These are phyloP conservation scores for Ophiostoma sp. DNA, from an alignment of 2,329 filamentous ascomycete genomes.

Conservation along the genomic window DNA sequence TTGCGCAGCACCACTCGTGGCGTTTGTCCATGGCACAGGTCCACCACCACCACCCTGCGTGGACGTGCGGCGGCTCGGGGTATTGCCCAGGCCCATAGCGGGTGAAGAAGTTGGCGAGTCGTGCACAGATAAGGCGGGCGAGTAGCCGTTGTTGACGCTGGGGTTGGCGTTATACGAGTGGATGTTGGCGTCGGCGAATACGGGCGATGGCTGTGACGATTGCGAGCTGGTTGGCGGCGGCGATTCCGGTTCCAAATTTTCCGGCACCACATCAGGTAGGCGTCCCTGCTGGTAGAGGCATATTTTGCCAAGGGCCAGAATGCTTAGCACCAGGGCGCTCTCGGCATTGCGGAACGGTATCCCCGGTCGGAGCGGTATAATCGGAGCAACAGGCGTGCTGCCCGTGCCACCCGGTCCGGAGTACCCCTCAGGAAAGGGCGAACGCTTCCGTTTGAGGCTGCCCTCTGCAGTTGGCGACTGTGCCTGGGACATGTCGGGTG, in stretches of 20 bases:
- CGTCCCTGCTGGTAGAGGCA: slow-evolving; percentile 56
- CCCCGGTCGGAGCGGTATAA: slow-evolving; percentile 42
- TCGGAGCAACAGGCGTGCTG: slow-evolving; percentile 9
- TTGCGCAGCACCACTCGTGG: not conserved
- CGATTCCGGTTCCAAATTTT: slow-evolving; percentile 38
- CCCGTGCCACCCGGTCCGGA: slow-evolving; percentile 36
- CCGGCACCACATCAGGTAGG: slow-evolving; percentile 60
- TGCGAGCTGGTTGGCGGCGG: slow-evolving; percentile 27
- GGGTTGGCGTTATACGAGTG: not conserved
- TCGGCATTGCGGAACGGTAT: slow-evolving; percentile 67
- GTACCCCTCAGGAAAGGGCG: slow-evolving; percentile 34
- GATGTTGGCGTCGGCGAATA: not conserved
- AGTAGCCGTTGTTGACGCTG: slow-evolving; percentile 49
- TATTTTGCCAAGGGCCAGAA: slow-evolving; percentile 85
- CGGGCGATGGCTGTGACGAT: slow-evolving; percentile 27
- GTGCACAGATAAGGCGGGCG: slow-evolving; percentile 51
- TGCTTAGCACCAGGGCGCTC: slow-evolving; percentile 78
- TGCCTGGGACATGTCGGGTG: not conserved
- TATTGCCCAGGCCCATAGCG: slow-evolving; percentile 45
- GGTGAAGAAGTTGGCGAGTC: slow-evolving; percentile 54
- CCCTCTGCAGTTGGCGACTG: slow-evolving; percentile 28
- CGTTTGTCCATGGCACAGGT: not conserved
- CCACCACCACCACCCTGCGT: slow-evolving; percentile 42
- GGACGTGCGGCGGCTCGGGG: slow-evolving; percentile 54
- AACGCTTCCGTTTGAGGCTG: slow-evolving; percentile 58